Evolutionary conservation across 1,284 basidiomycete species (phyloP).

Genomic region (Apiotrichum veenhuisii): DNA sequence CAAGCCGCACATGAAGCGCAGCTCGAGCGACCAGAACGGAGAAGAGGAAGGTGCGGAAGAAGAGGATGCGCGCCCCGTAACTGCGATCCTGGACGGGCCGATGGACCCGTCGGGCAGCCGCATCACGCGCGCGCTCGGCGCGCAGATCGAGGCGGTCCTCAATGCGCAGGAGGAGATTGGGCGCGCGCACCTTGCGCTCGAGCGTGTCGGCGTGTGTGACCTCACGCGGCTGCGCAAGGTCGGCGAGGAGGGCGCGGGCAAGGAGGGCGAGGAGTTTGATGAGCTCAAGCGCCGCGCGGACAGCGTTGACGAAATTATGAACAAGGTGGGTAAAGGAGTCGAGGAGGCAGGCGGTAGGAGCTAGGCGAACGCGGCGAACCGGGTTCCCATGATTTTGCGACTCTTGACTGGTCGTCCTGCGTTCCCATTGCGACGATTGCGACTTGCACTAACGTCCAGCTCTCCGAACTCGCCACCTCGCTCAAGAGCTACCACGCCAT

Average conservation of each 20-base stretch:
- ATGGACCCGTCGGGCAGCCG: constrained; percentile 15
- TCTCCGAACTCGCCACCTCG: constrained; percentile 10
- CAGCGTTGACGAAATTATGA: constrained; percentile 21
- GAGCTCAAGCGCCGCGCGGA: constrained; percentile 5
- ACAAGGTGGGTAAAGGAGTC: constrained; percentile 8
- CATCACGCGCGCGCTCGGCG: constrained; percentile 12
- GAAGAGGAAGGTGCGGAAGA: constrained; percentile 4
- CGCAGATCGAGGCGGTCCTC: constrained; percentile 18
- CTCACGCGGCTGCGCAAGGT: neutral
- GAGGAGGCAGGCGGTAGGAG: no score
- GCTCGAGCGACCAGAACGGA: neutral
- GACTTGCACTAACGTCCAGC: constrained; percentile 1
- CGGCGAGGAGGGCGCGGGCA: neutral
- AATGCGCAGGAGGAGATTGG: constrained; percentile 19
- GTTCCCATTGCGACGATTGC: no score
- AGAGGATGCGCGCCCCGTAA: constrained; percentile 1
- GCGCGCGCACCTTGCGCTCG: constrained; percentile 16
- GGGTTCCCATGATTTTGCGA: no score
- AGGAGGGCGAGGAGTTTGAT: neutral
- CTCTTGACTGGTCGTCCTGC: no score
- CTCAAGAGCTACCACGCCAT: constrained; percentile 17
- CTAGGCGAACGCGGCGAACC: no score
- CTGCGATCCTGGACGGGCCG: constrained; percentile 10
- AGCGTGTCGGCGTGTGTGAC: constrained; percentile 8
- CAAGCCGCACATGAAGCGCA: neutral